Percentiles rank a stretch among this genome's conserved stretches.
Conservation (phyloP, 2,329 filamentous ascomycete species). For the Shiraia sp. region DNA sequence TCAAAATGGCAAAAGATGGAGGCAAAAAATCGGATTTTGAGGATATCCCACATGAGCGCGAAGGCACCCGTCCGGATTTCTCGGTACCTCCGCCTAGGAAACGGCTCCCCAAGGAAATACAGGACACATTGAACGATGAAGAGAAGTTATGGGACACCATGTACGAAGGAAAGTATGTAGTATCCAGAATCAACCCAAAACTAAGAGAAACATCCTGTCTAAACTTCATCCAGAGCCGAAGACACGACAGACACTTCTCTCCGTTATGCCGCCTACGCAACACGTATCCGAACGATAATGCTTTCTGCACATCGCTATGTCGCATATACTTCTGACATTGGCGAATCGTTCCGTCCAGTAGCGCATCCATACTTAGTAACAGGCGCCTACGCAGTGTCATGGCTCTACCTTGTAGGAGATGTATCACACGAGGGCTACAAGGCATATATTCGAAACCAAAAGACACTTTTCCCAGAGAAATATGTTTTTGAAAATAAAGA, state of each 20-base stretch:
- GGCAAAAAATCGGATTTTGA: conserved; percentile 30
- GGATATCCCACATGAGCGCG: conserved; percentile 48
- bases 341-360: conserved; percentile 92
- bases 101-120: conserved; percentile 58
- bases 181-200: background rate
- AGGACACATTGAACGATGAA: conserved; percentile 62
- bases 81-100: conserved; percentile 53
- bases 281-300: conserved; percentile 82
- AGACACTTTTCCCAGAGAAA: conserved; percentile 68
- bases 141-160: conserved; percentile 78
- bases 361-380: conserved; percentile 83
- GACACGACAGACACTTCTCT: conserved; percentile 84
- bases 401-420: conserved; percentile 90
- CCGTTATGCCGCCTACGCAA: conserved; percentile 91
- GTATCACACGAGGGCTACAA: conserved; percentile 95
- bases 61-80: conserved; percentile 53
- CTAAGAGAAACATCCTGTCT: conserved; percentile 3
- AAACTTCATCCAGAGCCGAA: conserved; percentile 57
- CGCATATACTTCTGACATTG: conserved; percentile 94
- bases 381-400: conserved; percentile 85
- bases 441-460: conserved; percentile 85
- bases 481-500: conserved; percentile 13
- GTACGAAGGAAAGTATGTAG: conserved; percentile 75
- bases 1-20: conserved; percentile 45
- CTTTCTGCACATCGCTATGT: conserved; percentile 92